Base-by-base conservation (phyloP, 192 early-diverging fungal species). In the Geosiphon pyriformis region DNA sequence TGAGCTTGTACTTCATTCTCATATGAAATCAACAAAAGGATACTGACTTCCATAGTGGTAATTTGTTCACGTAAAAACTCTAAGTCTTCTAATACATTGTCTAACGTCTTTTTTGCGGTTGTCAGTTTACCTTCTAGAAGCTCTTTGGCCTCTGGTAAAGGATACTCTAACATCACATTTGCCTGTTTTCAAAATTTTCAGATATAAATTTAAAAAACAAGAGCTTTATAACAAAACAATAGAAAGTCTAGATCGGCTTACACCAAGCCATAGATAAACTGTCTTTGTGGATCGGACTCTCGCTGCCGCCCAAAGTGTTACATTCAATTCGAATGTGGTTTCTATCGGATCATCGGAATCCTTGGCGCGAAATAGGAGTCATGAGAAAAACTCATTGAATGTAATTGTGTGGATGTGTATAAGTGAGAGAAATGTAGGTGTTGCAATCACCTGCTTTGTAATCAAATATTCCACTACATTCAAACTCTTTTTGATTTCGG, bases 21-120 rank as follows among this genome's bases (percentile, higher is more conserved):
- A 11, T 70, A 42, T 70, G 22, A 32, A 35, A 11, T 37, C 7
- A 3, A 49, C 30, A 78, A 77, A 75, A 73, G 72, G 76, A 79
- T 78, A 81, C 75, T 93, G 76, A 93, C 96, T 74, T 98, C 96
- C 94, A 98, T 97, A n/a, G 94, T 97, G 0, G 96, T 98, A 75
- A 98, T 93, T 76, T 98, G 96, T 65, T 95, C 93, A 63, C 92
- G 83, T 77, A 98, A 69, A 68, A 94, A 98, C 70, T 88, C 90
- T 18, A 96, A 78, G 77, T 98, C 96, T 72, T 98, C 94, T 2
- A 85, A 78, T 0, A 90, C 85, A 51, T 94, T 85, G 62, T 79
- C 76, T 54, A 94, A 75, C 37, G 82, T 83, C n/a, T 60, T 82
- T 54, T 85, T 78, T 26, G 94, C 94, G 31, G 84, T 87, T 0